Evolutionary conservation across 2,329 filamentous ascomycete species (phyloP).

Genomic region (Beauveria sp.): DNA sequence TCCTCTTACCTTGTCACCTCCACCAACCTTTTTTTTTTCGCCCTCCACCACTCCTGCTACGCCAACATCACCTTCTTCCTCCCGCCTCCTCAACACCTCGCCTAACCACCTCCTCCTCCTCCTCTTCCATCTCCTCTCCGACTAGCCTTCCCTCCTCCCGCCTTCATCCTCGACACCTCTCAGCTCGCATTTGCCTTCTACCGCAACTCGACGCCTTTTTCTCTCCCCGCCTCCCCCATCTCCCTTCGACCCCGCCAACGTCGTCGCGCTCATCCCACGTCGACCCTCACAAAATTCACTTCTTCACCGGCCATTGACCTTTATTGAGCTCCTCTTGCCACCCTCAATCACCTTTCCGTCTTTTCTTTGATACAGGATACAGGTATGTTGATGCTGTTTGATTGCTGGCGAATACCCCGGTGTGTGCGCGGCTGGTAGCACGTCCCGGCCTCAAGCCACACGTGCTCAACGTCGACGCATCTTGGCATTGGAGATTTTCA

Average conservation of each 20-base stretch:
- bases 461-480: slow-evolving; percentile 4
- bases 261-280: slow-evolving; percentile 10
- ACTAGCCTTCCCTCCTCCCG: slow-evolving; percentile 17
- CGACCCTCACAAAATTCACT: background rate
- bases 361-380: background rate
- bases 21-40: slow-evolving; percentile 18
- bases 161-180: slow-evolving; percentile 10
- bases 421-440: background rate
- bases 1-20: slow-evolving; percentile 17
- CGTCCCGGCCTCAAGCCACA: slow-evolving; percentile 1
- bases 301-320: slow-evolving; percentile 21
- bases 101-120: slow-evolving; percentile 16
- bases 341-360: background rate
- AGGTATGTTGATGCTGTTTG: slow-evolving; percentile 4
- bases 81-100: slow-evolving; percentile 18
- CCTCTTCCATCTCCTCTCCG: slow-evolving; percentile 12
- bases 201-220: slow-evolving; percentile 14
- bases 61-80: slow-evolving; percentile 16
- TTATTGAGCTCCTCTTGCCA: background rate
- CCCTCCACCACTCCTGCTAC: slow-evolving; percentile 19
- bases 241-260: slow-evolving; percentile 20
- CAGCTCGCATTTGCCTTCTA: slow-evolving; percentile 12
- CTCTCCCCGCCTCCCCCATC: slow-evolving; percentile 16
- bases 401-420: background rate
- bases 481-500: background rate